phyloP scores from a whole-genome alignment of 768 basidiomycete genomes.

The Rickenella mellea region DNA sequence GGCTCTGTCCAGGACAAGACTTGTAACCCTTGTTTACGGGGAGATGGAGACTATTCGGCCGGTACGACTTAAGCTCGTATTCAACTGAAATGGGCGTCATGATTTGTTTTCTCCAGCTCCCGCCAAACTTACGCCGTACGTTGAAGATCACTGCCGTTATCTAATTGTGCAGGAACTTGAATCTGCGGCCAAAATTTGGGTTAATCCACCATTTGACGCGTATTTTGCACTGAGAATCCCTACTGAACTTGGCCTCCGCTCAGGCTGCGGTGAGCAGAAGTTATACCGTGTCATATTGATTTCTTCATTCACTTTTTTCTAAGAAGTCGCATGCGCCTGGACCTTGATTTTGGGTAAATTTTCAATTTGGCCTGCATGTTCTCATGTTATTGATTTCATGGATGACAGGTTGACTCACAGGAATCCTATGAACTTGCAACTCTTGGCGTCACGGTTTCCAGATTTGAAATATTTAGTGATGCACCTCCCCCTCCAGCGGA shows the following conservation, averaged over 20 bases:
- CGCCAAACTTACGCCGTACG: conserved; percentile 16
- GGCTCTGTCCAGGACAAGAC: conserved; percentile 63
- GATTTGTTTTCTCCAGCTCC: conserved; percentile 39
- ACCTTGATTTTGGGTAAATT: conserved; percentile 59
- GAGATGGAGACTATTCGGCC: conserved; percentile 83
- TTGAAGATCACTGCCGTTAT: conserved; percentile 5
- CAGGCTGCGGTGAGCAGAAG: conserved; percentile 60
- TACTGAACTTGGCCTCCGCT: conserved; percentile 74
- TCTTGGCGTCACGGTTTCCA: conserved; percentile 70
- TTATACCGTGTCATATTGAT: conserved; percentile 5
- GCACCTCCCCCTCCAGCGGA: conserved; percentile 79
- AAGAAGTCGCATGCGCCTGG: conserved; percentile 72
- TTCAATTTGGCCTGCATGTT: no score
- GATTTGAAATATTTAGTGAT: conserved; percentile 82
- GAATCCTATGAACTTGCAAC: conserved; percentile 84
- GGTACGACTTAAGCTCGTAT: no score
- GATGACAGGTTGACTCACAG: conserved; percentile 75
- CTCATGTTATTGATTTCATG: conserved; percentile 2
- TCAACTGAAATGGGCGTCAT: conserved; percentile 9
- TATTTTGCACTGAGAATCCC: conserved; percentile 71
- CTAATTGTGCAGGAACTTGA: conserved; percentile 59
- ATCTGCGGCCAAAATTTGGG: conserved; percentile 72
- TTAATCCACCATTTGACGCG: conserved; percentile 75
- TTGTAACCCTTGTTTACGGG: conserved; percentile 72
- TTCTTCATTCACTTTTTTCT: conserved; percentile 38